Conservation (phyloP, 306 rosid species). For the Vigna mungo region DNA sequence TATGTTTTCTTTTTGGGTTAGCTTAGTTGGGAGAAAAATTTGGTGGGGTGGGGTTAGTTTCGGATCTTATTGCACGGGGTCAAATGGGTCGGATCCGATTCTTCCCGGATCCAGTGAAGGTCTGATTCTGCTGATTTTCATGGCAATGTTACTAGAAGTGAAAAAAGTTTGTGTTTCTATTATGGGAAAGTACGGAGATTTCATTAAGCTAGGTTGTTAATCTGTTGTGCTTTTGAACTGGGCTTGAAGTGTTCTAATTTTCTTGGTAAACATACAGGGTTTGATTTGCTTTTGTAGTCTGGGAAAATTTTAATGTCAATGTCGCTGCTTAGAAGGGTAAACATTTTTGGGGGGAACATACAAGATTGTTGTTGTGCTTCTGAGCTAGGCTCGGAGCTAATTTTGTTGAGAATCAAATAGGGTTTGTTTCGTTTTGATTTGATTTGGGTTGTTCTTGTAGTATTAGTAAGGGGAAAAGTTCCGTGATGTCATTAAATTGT, state of each 20-base stretch:
- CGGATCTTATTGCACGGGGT: constrained; percentile 36
- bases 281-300: not conserved
- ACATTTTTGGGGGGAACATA: too few relatives aligned
- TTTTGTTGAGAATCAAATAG: not conserved
- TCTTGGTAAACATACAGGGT: not conserved
- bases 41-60: constrained; percentile 42
- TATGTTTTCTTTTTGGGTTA: constrained; percentile 16
- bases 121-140: constrained; percentile 3
- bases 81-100: constrained; percentile 38
- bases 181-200: constrained; percentile 11
- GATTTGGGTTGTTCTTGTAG: not conserved
- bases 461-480: not conserved
- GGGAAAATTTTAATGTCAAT: constrained; percentile 4
- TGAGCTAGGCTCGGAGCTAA: not conserved
- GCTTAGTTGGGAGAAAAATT: not conserved
- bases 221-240: constrained; percentile 40
- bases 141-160: constrained; percentile 17
- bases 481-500: not conserved
- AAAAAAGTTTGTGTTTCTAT: constrained; percentile 17
- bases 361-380: not conserved
- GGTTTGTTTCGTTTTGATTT: not conserved
- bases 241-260: constrained; percentile 40
- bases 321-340: not conserved
- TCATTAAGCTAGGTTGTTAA: constrained; percentile 22
- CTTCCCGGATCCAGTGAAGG: constrained; percentile 23